phyloP scores from a whole-genome alignment of 768 basidiomycete genomes.

The Pholiota molesta region DNA sequence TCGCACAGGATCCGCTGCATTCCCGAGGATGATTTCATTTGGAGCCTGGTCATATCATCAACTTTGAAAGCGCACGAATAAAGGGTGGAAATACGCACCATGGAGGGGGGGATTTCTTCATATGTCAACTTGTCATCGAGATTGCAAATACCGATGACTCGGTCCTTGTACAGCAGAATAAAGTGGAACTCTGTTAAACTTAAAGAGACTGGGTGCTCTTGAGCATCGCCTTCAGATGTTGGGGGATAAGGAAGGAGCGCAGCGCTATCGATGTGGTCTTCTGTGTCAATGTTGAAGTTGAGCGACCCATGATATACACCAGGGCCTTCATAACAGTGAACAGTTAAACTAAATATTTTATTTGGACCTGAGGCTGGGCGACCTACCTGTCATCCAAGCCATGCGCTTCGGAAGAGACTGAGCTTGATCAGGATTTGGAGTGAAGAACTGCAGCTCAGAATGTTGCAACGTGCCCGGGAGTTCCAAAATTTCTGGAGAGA shows the following conservation, averaged over 20 bases:
- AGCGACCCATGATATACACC: constrained; percentile 88
- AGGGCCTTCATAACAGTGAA: constrained; percentile 52
- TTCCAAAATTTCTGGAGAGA: constrained; percentile 78
- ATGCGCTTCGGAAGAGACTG: constrained; percentile 71
- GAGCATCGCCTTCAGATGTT: constrained; percentile 27
- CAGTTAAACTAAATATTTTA: neutral
- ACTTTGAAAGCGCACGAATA: neutral
- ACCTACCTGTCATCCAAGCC: constrained; percentile 91
- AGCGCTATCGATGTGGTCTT: constrained; percentile 77
- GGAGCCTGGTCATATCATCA: constrained; percentile 55
- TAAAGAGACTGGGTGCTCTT: constrained; percentile 71
- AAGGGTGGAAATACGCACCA: constrained; percentile 51
- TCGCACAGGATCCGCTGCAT: constrained; percentile 83
- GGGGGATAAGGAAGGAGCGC: constrained; percentile 80
- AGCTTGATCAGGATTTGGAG: constrained; percentile 69
- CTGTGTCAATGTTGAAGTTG: constrained; percentile 67
- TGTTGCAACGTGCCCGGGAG: constrained; percentile 76
- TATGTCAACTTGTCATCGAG: constrained; percentile 82
- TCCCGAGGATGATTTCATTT: constrained; percentile 69
- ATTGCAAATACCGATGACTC: constrained; percentile 75
- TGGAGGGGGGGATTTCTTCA: constrained; percentile 78
- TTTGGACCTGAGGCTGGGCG: neutral
- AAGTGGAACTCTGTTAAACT: constrained; percentile 93
- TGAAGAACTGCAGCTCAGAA: constrained; percentile 84
- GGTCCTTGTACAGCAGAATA: constrained; percentile 79